Evolutionary conservation across 1,284 basidiomycete species (phyloP).

Genomic region (Tilletia indica): DNA sequence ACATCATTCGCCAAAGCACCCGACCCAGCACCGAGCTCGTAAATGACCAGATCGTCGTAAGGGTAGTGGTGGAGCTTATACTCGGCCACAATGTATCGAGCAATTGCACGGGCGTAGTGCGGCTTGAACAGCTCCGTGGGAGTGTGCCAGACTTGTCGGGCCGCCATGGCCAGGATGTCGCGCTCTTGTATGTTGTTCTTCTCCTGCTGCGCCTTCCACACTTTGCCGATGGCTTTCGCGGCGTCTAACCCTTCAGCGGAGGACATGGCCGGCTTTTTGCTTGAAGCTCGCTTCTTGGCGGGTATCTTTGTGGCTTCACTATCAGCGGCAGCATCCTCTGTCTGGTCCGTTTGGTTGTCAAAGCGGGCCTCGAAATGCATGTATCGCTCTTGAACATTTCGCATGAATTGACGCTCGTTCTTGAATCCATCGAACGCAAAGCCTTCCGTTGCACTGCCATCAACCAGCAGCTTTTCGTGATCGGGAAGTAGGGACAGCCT

Average conservation of each 20-base stretch:
- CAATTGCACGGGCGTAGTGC: conserved; percentile 87
- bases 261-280: conserved; percentile 15
- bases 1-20: conserved; percentile 88
- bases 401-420: conserved; percentile 75
- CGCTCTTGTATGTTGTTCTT: conserved; percentile 31
- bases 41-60: conserved; percentile 89
- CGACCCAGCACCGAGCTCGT: conserved; percentile 96
- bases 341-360: conserved; percentile 11
- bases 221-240: conserved; percentile 44
- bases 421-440: conserved; percentile 73
- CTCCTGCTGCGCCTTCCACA: conserved; percentile 39
- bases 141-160: conserved; percentile 96
- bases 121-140: conserved; percentile 97
- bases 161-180: conserved; percentile 58
- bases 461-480: neutral
- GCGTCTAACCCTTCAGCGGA: conserved; percentile 38
- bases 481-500: conserved; percentile 50
- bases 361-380: conserved; percentile 42
- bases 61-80: conserved; percentile 93
- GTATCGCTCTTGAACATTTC: conserved; percentile 69
- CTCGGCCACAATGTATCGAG: conserved; percentile 80
- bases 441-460: conserved; percentile 32
- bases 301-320: neutral
- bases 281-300: neutral
- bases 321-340: neutral